Conservation (phyloP, 164 flowering plant species). For the Magnolia officinalis region DNA sequence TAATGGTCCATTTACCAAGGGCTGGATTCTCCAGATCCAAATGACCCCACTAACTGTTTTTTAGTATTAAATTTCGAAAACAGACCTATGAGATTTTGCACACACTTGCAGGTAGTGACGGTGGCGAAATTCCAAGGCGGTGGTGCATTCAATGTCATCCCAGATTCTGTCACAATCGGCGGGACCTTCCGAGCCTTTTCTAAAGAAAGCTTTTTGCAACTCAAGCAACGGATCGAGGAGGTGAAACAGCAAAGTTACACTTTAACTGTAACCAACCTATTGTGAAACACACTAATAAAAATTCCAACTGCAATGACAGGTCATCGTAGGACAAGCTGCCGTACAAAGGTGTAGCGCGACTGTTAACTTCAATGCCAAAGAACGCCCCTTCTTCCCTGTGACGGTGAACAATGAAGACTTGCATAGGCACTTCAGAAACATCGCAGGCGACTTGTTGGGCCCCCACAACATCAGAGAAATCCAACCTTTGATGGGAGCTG, state of each 20-base stretch:
- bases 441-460: constrained; percentile 43
- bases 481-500: constrained; percentile 45
- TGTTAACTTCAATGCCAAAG: constrained; percentile 29
- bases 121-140: constrained; percentile 55
- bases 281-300: neutral
- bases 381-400: constrained; percentile 32
- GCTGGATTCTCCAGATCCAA: neutral
- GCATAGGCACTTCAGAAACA: constrained; percentile 33
- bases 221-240: constrained; percentile 45
- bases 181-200: constrained; percentile 54
- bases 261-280: neutral
- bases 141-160: constrained; percentile 52
- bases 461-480: constrained; percentile 27
- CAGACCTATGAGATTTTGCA: neutral
- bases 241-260: constrained; percentile 12
- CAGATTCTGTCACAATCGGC: constrained; percentile 54
- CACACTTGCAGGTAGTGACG: constrained; percentile 41
- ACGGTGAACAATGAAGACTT: constrained; percentile 35
- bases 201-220: constrained; percentile 30
- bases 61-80: neutral
- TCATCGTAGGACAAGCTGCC: constrained; percentile 50
- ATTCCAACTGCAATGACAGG: constrained; percentile 21
- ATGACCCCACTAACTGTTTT: neutral
- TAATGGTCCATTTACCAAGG: neutral
- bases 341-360: constrained; percentile 56